phyloP scores from a whole-genome alignment of 345 rosid species.

The Anacardium occidentale region DNA sequence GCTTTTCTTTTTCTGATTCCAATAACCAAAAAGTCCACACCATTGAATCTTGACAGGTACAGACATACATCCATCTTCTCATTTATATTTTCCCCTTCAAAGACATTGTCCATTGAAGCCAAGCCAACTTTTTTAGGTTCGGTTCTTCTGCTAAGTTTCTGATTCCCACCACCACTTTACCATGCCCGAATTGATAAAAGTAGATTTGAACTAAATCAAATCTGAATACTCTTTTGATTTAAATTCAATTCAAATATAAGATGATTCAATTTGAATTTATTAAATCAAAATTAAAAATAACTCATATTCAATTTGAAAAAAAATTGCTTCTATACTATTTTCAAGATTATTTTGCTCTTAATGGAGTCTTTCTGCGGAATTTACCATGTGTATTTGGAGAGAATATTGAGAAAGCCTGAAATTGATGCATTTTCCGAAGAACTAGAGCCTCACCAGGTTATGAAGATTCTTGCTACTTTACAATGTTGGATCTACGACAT shows the following conservation, averaged over 20 bases:
- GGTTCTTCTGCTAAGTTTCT: no score
- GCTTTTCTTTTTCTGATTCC: constrained; percentile 30
- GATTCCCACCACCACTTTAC: neutral
- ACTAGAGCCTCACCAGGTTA: constrained; percentile 92
- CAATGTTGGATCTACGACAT: constrained; percentile 9
- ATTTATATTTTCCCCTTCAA: neutral
- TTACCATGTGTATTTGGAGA: constrained; percentile 85
- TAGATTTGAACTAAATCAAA: no score
- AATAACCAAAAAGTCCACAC: constrained; percentile 28
- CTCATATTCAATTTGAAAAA: no score
- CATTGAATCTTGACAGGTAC: constrained; percentile 18
- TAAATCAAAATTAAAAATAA: no score
- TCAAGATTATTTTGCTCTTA: neutral
- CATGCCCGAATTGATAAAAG: no score
- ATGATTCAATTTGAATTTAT: no score
- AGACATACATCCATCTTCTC: neutral
- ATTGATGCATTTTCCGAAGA: constrained; percentile 91
- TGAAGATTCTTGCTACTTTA: constrained; percentile 12
- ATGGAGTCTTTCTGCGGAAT: constrained; percentile 12
- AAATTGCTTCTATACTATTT: neutral
- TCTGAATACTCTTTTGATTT: no score
- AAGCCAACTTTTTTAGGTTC: no score
- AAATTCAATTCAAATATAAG: no score
- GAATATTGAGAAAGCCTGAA: constrained; percentile 93
- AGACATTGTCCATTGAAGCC: neutral